These are phyloP conservation scores for Zygotorulaspora florentina DNA, from an alignment of 805 yeast genomes.

Conservation along the genomic window DNA sequence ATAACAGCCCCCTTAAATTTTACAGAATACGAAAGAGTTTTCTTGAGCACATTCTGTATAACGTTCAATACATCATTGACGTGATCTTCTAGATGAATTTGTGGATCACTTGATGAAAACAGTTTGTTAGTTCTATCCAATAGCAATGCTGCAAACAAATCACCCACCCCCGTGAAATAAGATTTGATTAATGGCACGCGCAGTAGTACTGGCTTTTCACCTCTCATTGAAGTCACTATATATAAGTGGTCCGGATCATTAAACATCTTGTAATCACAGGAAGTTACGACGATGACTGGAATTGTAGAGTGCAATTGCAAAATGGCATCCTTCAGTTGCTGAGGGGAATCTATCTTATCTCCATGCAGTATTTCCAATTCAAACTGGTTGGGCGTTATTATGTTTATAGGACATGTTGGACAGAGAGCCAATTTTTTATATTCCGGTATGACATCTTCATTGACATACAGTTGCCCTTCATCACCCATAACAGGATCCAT, in stretches of 20 bases:
- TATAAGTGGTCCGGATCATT: constrained; percentile 33
- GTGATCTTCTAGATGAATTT: constrained; percentile 19
- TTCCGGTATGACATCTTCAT: constrained; percentile 47
- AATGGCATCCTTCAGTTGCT: constrained; percentile 39
- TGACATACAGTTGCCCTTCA: constrained; percentile 76
- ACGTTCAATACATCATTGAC: constrained; percentile 33
- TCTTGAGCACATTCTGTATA: constrained; percentile 29
- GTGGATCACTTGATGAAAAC: constrained; percentile 4
- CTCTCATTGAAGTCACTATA: constrained; percentile 34
- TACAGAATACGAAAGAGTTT: constrained; percentile 23
- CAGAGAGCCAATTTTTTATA: constrained; percentile 45
- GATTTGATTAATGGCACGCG: constrained; percentile 52
- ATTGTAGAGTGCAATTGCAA: constrained; percentile 41
- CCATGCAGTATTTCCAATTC: constrained; percentile 62
- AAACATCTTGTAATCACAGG: constrained; percentile 38
- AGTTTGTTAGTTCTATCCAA: constrained; percentile 49
- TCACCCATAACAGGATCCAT: constrained; percentile 94
- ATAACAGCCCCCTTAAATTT: constrained; percentile 42
- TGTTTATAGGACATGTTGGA: constrained; percentile 40
- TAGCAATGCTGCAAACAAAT: constrained; percentile 59
- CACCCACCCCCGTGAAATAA: constrained; percentile 71
- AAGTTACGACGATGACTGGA: constrained; percentile 52
- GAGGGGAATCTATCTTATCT: constrained; percentile 38
- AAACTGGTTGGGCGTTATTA: constrained; percentile 71
- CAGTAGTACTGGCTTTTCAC: constrained; percentile 39